These are phyloP conservation scores for Pleurozium schreberi DNA, from an alignment of 225 moss, liverwort and hornwort genomes.

Conservation along the genomic window DNA sequence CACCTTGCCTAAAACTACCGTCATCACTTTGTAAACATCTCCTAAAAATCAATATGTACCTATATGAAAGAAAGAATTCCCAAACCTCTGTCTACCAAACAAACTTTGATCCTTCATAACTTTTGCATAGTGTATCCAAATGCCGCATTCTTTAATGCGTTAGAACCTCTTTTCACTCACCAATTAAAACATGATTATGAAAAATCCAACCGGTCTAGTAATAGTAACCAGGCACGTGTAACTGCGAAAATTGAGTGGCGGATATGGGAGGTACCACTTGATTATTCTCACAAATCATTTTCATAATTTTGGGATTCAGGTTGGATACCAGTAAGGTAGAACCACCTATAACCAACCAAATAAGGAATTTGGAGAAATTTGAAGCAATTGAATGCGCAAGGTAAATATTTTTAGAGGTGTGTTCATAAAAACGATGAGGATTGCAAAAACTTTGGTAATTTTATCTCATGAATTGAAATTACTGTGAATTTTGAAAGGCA, in stretches of 20 bases:
- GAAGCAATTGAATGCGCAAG: too few relatives aligned
- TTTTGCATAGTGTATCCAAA: not conserved
- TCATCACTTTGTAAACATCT: not conserved
- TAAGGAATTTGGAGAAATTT: too few relatives aligned
- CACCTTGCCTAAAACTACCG: fast-evolving
- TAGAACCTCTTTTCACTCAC: not conserved
- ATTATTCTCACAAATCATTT: too few relatives aligned
- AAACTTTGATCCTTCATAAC: not conserved
- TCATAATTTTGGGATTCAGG: too few relatives aligned
- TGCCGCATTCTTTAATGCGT: fast-evolving
- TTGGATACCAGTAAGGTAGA: too few relatives aligned
- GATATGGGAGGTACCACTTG: too few relatives aligned
- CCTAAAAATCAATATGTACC: not conserved
- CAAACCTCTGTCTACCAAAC: fast-evolving
- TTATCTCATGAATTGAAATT: too few relatives aligned
- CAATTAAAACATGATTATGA: not conserved
- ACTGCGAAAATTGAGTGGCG: not conserved
- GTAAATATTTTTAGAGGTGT: too few relatives aligned
- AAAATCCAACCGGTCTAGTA: not conserved
- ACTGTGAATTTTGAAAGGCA: too few relatives aligned
- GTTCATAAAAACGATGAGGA: too few relatives aligned
- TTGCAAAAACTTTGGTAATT: too few relatives aligned
- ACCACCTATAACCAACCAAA: too few relatives aligned
- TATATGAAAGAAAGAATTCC: not conserved
- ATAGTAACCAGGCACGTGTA: not conserved